Conservation (phyloP, 345 rosid species). For the thale cress (Arabidopsis thaliana) region TAIR10.1 NC_003070.9:7390501-7391000, state of each 20-base stretch:
- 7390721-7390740: conserved; percentile 59
- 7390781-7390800: conserved; percentile 51
- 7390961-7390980: conserved; percentile 50
- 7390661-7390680: conserved; percentile 75
- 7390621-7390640: conserved; percentile 55
- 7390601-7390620: conserved; percentile 59
- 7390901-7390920: not conserved
- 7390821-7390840: conserved; percentile 65
- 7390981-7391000: conserved; percentile 50
- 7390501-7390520: conserved; percentile 90
- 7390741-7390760: conserved; percentile 51
- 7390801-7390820: conserved; percentile 60
- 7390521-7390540: conserved; percentile 65
- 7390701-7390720: conserved; percentile 62
- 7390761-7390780: conserved; percentile 62
- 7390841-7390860: conserved; percentile 62
- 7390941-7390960: not conserved
- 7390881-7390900: not conserved
- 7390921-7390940: not conserved
- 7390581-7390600: conserved; percentile 39
- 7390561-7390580: conserved; percentile 52
- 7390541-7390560: conserved; percentile 92
- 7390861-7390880: conserved; percentile 55
- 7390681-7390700: conserved; percentile 58
- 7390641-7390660: conserved; percentile 53